These are phyloP conservation scores for Lupinus albus DNA, from an alignment of 306 rosid genomes.

Conservation along the genomic window DNA sequence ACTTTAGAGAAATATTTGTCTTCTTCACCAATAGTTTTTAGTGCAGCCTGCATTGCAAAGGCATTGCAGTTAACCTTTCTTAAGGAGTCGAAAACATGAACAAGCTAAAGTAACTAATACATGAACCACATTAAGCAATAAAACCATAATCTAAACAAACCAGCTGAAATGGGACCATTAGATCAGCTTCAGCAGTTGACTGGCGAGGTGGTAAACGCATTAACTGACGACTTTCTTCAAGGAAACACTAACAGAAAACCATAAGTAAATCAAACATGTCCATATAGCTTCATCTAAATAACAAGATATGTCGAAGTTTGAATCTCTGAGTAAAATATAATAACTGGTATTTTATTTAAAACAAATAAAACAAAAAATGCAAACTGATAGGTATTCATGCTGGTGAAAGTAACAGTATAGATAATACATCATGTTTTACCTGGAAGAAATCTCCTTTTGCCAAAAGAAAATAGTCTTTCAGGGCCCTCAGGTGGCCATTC, in stretches of 20 bases:
- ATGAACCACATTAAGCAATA: constrained; percentile 32
- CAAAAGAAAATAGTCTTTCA: constrained; percentile 92
- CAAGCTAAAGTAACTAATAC: constrained; percentile 22
- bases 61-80: constrained; percentile 35
- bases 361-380: constrained; percentile 17
- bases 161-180: constrained; percentile 93
- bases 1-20: constrained; percentile 88
- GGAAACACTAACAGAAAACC: constrained; percentile 69
- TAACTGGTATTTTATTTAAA: constrained; percentile 2
- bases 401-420: constrained; percentile 8
- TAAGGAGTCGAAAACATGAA: constrained; percentile 34
- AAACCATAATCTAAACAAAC: constrained; percentile 53
- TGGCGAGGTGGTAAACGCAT: constrained; percentile 97
- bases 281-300: constrained; percentile 32
- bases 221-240: constrained; percentile 91
- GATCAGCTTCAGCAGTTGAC: constrained; percentile 98
- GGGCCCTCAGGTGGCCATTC: constrained; percentile 89
- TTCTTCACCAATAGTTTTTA: constrained; percentile 88
- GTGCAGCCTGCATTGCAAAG: constrained; percentile 74
- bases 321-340: constrained; percentile 29
- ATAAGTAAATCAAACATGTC: constrained; percentile 27
- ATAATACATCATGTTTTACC: constrained; percentile 57
- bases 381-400: constrained; percentile 8
- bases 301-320: constrained; percentile 18
- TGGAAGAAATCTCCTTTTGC: constrained; percentile 99